A percentile compares a stretch with the other conserved stretches of the same genome.
Evolutionary conservation across 345 rosid genomes (phyloP).

Genomic region (Hevea brasiliensis): DNA sequence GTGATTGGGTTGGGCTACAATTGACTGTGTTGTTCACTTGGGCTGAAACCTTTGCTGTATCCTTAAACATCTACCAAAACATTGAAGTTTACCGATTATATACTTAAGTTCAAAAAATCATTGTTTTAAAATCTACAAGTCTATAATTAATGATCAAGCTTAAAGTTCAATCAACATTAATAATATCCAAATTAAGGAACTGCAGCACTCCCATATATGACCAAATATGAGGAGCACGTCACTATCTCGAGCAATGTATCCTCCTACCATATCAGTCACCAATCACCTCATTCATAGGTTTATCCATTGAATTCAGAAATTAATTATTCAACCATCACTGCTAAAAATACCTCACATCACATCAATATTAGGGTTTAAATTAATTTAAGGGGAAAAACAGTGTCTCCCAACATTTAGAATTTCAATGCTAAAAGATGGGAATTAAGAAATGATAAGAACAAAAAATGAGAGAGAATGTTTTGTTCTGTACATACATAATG

Average conservation of each 20-base stretch:
- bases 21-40: constrained; percentile 53
- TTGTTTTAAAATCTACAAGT: not conserved
- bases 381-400: too few relatives aligned
- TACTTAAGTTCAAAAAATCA: too few relatives aligned
- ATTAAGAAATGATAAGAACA: not conserved
- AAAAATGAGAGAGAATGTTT: not conserved
- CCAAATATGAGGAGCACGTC: too few relatives aligned
- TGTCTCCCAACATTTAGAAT: constrained; percentile 49
- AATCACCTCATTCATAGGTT: too few relatives aligned
- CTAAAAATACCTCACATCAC: too few relatives aligned
- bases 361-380: too few relatives aligned
- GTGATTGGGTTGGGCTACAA: constrained; percentile 48
- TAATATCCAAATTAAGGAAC: not conserved
- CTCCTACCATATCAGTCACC: too few relatives aligned
- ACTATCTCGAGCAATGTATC: constrained; percentile 40
- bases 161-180: not conserved
- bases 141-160: not conserved
- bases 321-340: too few relatives aligned
- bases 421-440: constrained; percentile 36
- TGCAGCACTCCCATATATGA: not conserved
- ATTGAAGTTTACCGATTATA: too few relatives aligned
- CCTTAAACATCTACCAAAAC: too few relatives aligned
- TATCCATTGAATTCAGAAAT: not conserved
- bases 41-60: constrained; percentile 39
- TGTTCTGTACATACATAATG: too few relatives aligned